Evolutionary conservation across 768 basidiomycete species (phyloP).

Genomic region (Amanita brunnescens): DNA sequence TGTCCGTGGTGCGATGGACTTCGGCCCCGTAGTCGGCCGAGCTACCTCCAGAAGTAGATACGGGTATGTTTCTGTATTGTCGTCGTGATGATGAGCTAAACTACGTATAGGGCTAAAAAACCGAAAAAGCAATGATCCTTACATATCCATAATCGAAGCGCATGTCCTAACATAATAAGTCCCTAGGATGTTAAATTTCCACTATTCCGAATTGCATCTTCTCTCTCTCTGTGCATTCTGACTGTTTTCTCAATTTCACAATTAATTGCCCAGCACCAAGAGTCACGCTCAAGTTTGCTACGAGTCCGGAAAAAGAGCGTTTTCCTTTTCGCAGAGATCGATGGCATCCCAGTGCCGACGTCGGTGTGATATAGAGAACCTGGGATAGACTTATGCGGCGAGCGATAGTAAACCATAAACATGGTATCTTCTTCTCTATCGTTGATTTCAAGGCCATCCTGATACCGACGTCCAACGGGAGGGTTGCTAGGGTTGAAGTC

Average conservation of each 20-base stretch:
- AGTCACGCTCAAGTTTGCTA: slow-evolving; percentile 82
- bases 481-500: slow-evolving; percentile 49
- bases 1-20: slow-evolving; percentile 87
- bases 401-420: slow-evolving; percentile 71
- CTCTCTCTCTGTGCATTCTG: slow-evolving; percentile 52
- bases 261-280: slow-evolving; percentile 93
- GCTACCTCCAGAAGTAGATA: slow-evolving; percentile 82
- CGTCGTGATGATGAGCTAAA: slow-evolving; percentile 6
- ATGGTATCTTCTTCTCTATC: slow-evolving; percentile 85
- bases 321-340: slow-evolving; percentile 50
- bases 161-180: not conserved
- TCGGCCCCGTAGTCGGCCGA: slow-evolving; percentile 83
- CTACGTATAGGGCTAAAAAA: slow-evolving; percentile 62
- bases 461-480: slow-evolving; percentile 63
- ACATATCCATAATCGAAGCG: not conserved
- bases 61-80: slow-evolving; percentile 44
- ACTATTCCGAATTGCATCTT: slow-evolving; percentile 53
- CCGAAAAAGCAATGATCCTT: slow-evolving; percentile 56
- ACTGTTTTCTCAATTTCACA: slow-evolving; percentile 80
- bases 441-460: slow-evolving; percentile 83
- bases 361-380: slow-evolving; percentile 20
- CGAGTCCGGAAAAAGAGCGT: slow-evolving; percentile 62
- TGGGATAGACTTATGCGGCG: slow-evolving; percentile 21
- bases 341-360: slow-evolving; percentile 31
- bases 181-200: slow-evolving; percentile 40